Base-by-base conservation (phyloP, 768 basidiomycete species). In the Agrocybe praecox region DNA sequence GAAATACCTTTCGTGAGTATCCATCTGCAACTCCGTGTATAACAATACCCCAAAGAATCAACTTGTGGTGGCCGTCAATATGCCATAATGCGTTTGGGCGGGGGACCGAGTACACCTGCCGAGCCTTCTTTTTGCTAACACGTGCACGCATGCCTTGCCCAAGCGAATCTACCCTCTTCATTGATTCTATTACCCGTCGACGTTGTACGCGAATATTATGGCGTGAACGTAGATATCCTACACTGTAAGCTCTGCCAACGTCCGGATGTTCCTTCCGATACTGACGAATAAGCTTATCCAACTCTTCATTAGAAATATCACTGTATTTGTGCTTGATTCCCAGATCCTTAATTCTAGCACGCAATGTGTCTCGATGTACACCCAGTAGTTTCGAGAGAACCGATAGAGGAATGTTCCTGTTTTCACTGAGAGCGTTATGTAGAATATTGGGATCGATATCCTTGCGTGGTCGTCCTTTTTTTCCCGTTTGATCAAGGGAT, bases 21-120 rank as follows among this genome's bases (percentile, higher is more conserved):
- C 42, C 42, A 33, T 54, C 52, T 8, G 43, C 43, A 5, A 54
- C 42, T 6, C 52, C 52, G 46, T 54, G 52, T 10, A 54, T 54
- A 4, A 54, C 52, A 46, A 54, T 45, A 15, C 52, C 52, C 52
- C 52, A 54, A 24, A 17, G 17, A 4, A 54, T 46, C 24, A 54
- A 24, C 24, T 54, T 54, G 42, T 54, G 52, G 52, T 54, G 52
- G 9, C 52, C 52, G 45, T 54, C 52, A 46, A 52, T 52, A 9
- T 29, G 26, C 26, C 26, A 29, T 9, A 29, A 29, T 4, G 26
- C 26, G 9, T 29, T 29, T 4, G 26, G 26, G 9, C 26, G 26
- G 9, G 26, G 26, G 9, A 29, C 26, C 5, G 26, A 29, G 26
- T 29, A 29, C 26, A 29, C 26, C 26, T 29, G 26, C 9, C 26